Conservation (phyloP, 805 yeast species). For the Saturnispora quitensis region DNA sequence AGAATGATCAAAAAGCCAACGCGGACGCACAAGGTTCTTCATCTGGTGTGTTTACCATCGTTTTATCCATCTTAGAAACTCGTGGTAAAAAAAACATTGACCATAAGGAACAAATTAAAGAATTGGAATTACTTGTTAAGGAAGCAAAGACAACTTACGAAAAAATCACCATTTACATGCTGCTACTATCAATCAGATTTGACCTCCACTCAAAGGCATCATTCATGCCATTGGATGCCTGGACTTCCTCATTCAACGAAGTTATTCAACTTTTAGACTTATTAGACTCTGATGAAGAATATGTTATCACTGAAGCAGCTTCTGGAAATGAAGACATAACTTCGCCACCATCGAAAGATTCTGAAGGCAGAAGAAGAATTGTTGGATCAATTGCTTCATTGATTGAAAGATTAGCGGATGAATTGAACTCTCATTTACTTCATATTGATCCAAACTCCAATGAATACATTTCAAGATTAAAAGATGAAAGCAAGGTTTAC, state of each 20-base stretch:
- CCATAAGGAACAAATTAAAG: constrained; percentile 62
- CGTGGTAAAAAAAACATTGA: constrained; percentile 96
- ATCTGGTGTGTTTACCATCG: constrained; percentile 54
- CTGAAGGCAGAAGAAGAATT: constrained; percentile 61
- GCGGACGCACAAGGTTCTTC: constrained; percentile 24
- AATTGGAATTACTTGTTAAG: constrained; percentile 52
- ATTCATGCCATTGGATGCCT: constrained; percentile 69
- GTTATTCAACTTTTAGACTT: constrained; percentile 53
- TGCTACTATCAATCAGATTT: constrained; percentile 80
- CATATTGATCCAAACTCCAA: constrained; percentile 90
- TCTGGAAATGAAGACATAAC: constrained; percentile 61
- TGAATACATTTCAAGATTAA: constrained; percentile 83
- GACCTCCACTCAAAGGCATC: constrained; percentile 63
- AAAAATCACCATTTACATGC: constrained; percentile 63
- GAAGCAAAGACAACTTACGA: constrained; percentile 59
- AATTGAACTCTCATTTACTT: constrained; percentile 79
- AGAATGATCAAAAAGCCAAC: constrained; percentile 12
- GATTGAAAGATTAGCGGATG: constrained; percentile 92
- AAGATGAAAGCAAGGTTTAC: constrained; percentile 76
- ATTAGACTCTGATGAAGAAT: constrained; percentile 54
- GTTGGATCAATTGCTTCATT: constrained; percentile 80
- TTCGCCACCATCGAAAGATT: constrained; percentile 54
- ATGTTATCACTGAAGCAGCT: constrained; percentile 73
- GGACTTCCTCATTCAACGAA: constrained; percentile 65
- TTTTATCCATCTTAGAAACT: constrained; percentile 70